phyloP scores from a whole-genome alignment of 139 green algal genomes.

The Mychonastes homosphaera region DNA sequence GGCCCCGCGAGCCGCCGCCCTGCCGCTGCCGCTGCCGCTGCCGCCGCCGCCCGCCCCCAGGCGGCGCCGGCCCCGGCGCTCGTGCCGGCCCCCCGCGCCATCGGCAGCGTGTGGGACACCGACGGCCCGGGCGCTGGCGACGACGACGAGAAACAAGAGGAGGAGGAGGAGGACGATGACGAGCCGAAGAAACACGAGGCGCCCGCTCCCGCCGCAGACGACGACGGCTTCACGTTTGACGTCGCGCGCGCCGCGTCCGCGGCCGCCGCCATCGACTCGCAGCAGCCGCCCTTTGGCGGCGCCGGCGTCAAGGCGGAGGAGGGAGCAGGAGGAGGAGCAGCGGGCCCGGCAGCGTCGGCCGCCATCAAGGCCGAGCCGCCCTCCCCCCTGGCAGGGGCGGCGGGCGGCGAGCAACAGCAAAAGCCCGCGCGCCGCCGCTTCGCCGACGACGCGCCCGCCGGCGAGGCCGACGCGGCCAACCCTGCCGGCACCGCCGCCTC shows the following conservation, averaged over 20 bases:
- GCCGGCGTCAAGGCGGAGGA: neutral
- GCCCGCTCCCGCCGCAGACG: no score
- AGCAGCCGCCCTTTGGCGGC: neutral
- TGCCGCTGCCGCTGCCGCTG: neutral
- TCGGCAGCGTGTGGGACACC: neutral
- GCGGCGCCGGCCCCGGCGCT: constrained; percentile 1
- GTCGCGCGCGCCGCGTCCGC: neutral
- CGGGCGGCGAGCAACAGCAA: neutral
- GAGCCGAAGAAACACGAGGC: no score
- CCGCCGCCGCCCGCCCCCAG: neutral
- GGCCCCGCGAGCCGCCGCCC: neutral
- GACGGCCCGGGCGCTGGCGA: neutral
- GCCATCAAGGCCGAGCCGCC: neutral
- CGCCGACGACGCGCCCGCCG: no score
- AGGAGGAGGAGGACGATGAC: neutral
- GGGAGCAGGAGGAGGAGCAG: neutral
- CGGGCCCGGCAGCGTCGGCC: neutral
- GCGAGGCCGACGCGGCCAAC: no score
- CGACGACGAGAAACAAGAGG: neutral
- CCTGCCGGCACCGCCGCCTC: no score
- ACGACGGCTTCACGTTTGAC: neutral
- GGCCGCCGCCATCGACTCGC: neutral
- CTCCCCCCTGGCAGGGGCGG: neutral
- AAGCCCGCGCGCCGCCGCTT: no score
- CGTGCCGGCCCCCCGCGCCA: neutral